These are phyloP conservation scores for Mortierella sp. DNA, from an alignment of 371 early-diverging fungal genomes.

Conservation along the genomic window DNA sequence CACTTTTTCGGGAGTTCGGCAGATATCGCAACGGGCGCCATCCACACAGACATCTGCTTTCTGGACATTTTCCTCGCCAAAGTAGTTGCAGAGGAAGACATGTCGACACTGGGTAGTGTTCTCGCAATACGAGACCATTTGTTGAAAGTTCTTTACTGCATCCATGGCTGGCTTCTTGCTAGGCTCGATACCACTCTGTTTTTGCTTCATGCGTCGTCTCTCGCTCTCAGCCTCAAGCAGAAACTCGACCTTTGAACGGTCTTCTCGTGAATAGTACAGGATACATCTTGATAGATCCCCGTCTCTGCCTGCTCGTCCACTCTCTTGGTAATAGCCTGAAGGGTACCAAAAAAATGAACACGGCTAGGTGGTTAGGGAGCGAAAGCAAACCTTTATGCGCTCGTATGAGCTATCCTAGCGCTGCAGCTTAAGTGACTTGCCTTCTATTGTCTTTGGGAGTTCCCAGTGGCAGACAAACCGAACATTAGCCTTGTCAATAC, in stretches of 20 bases:
- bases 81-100: conserved; percentile 89
- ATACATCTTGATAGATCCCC: conserved; percentile 88
- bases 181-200: conserved; percentile 55
- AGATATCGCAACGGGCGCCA: conserved; percentile 39
- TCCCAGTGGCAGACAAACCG: conserved; percentile 98
- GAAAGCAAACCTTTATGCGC: background rate
- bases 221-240: conserved; percentile 90
- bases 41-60: conserved; percentile 30
- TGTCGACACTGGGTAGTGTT: conserved; percentile 93
- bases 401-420: background rate
- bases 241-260: conserved; percentile 72
- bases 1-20: conserved; percentile 43
- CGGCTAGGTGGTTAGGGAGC: background rate
- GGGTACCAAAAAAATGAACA: background rate
- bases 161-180: conserved; percentile 1
- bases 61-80: conserved; percentile 77
- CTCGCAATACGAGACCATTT: conserved; percentile 93
- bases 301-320: conserved; percentile 99
- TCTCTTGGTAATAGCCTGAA: conserved; percentile 97
- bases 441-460: conserved; percentile 96
- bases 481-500: conserved; percentile 99
- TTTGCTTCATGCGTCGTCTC: conserved; percentile 78
- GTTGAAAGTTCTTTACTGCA: conserved; percentile 74
- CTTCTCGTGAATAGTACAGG: conserved; percentile 87
- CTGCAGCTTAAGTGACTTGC: conserved; percentile 15